Percentiles rank a stretch among this genome's conserved stretches.
Conservation (phyloP, 306 rosid genomes). For the Astragalus membranaceus region DNA sequence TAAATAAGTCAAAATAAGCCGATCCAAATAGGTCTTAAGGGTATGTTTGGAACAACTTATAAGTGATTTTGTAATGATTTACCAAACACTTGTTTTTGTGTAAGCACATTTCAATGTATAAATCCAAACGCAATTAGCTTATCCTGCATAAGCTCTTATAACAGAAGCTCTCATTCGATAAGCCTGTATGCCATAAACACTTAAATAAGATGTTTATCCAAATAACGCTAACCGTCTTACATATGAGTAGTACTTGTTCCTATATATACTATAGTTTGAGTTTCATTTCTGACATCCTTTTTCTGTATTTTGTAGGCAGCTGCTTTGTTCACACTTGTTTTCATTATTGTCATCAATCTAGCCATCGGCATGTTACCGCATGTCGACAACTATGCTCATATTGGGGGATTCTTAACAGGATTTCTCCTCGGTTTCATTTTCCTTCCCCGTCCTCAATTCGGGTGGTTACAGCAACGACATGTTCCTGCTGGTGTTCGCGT, state of each 20-base stretch:
- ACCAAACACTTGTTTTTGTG: no score
- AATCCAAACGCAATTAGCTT: no score
- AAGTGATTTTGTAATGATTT: no score
- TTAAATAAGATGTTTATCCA: no score
- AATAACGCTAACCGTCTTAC: neutral
- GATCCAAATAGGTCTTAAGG: no score
- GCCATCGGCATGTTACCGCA: conserved; percentile 79
- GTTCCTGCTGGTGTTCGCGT: conserved; percentile 39
- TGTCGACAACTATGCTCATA: conserved; percentile 80
- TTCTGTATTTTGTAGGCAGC: conserved; percentile 49
- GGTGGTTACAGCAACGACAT: conserved; percentile 50
- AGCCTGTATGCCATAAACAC: no score
- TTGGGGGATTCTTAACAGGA: conserved; percentile 75
- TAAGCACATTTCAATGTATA: no score
- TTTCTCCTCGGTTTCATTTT: conserved; percentile 71
- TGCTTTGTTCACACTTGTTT: conserved; percentile 60
- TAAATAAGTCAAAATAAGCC: no score
- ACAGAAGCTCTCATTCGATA: no score
- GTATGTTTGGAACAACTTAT: no score
- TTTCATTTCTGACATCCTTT: neutral
- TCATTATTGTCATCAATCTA: conserved; percentile 62
- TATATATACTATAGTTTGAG: neutral
- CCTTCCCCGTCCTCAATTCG: conserved; percentile 69
- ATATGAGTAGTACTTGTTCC: neutral
- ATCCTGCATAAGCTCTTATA: no score